A percentile compares a stretch with the other conserved stretches of the same genome.
Evolutionary conservation across 345 rosid genomes (phyloP).

Genomic region (Eucalyptus victrix): DNA sequence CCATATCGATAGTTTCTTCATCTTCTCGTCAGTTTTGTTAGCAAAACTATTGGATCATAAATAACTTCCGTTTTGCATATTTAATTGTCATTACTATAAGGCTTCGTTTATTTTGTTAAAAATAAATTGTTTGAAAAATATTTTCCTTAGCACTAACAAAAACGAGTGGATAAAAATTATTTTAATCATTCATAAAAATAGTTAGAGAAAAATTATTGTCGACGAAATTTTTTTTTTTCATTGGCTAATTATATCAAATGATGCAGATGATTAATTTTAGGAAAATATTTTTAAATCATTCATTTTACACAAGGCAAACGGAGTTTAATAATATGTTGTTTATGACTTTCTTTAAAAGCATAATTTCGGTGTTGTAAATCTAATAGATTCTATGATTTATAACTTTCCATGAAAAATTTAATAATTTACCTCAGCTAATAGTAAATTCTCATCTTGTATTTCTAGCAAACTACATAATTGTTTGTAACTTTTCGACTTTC

Average conservation of each 20-base stretch:
- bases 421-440: neutral
- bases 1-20: neutral
- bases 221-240: accelerated
- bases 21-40: neutral
- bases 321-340: neutral
- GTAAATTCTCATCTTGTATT: neutral
- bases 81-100: neutral
- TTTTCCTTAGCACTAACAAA: too few species aligned
- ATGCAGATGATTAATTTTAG: accelerated
- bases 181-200: neutral
- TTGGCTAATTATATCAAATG: neutral
- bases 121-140: too few species aligned
- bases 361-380: neutral
- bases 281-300: neutral
- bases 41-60: neutral
- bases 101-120: too few species aligned
- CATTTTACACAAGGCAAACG: accelerated
- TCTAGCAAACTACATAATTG: neutral
- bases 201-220: too few species aligned
- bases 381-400: neutral
- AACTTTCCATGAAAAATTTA: neutral
- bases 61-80: neutral
- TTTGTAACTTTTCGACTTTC: neutral
- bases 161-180: neutral
- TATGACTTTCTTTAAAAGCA: neutral